These are phyloP conservation scores for Rhizoctonia solani DNA, from an alignment of 1,284 basidiomycete genomes.

Conservation along the genomic window DNA sequence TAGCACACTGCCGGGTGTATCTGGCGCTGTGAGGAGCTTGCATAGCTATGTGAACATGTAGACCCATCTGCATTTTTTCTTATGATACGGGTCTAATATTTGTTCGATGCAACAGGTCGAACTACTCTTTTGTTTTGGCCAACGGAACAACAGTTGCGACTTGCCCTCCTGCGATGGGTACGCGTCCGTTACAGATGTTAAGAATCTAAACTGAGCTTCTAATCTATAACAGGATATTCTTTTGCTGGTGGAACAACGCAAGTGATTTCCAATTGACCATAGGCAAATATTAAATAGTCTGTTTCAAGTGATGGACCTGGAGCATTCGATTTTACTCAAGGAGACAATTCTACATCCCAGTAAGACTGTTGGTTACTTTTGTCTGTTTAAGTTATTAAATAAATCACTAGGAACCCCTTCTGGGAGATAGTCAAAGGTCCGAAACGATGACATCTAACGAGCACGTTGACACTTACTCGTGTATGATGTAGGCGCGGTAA, in stretches of 20 bases:
- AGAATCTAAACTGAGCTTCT: constrained; percentile 32
- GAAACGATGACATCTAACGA: neutral
- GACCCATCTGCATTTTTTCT: constrained; percentile 40
- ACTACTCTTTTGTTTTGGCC: constrained; percentile 63
- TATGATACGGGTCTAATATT: neutral
- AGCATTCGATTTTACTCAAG: constrained; percentile 79
- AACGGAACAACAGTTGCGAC: constrained; percentile 72
- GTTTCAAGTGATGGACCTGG: constrained; percentile 68
- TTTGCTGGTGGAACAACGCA: constrained; percentile 83
- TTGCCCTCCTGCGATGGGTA: constrained; percentile 79
- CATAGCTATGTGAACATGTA: constrained; percentile 72
- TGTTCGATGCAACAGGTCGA: constrained; percentile 52
- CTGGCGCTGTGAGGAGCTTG: constrained; percentile 64
- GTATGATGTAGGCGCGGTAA: constrained; percentile 56
- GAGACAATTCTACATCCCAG: constrained; percentile 67
- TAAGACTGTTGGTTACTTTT: constrained; percentile 44
- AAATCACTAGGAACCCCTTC: constrained; percentile 67
- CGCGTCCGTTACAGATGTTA: constrained; percentile 40
- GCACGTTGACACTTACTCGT: neutral
- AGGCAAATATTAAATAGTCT: neutral
- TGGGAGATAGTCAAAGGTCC: constrained; percentile 77
- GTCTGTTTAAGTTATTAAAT: neutral
- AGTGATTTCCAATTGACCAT: constrained; percentile 40
- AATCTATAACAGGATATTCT: constrained; percentile 54
- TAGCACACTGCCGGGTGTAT: constrained; percentile 48